Evolutionary conservation across 2,329 filamentous ascomycete species (phyloP), one percentile per base, ranked within the genome.

Genomic region (Fusarium decemcellulare): DNA sequence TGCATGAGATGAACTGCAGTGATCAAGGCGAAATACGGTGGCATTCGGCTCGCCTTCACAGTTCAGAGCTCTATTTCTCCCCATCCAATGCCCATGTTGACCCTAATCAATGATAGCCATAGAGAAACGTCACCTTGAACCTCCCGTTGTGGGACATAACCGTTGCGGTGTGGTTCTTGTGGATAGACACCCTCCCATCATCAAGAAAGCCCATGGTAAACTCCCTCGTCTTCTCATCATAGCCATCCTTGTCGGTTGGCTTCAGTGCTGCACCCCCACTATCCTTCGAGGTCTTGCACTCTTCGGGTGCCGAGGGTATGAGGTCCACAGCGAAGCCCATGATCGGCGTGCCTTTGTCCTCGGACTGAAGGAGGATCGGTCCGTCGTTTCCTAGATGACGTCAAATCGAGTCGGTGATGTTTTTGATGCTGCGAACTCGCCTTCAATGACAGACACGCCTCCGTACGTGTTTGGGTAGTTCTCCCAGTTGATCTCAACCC

Each of bases 391-490:
- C 69, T 72, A 6, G 1, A 15, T 11, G 8, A 2, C 34, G 39
- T 71, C 18, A 70, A 6, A 9, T 47, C 6, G 12, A 6, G 11
- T 7, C n/a, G 23, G 2, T 4, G 12, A 6, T 9, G 4, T 2
- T 12, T 10, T 8, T 5, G 1, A 12, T 18, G 12, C 8, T 11
- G 9, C 2, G 4, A 32, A 32, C 23, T 32, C 12, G 65, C 69
- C 69, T 62, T 72, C 69, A 23, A 72, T 72, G 11, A 72, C 69
- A 34, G 69, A 72, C 3, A 72, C 60, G 6, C 65, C 69, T 2
- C 66, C 69, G 10, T 67, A 70, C 6, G 36, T 48, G 6, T n/a
- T 5, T 7, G 69, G 69, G 32, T 72, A 72, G 23, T 46, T 50
- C 11, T 39, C 57, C 69, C 69, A 72, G 37, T 61, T 72, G 11